phyloP scores from a whole-genome alignment of 148 eudicot genomes.

The Camellia japonica region DNA sequence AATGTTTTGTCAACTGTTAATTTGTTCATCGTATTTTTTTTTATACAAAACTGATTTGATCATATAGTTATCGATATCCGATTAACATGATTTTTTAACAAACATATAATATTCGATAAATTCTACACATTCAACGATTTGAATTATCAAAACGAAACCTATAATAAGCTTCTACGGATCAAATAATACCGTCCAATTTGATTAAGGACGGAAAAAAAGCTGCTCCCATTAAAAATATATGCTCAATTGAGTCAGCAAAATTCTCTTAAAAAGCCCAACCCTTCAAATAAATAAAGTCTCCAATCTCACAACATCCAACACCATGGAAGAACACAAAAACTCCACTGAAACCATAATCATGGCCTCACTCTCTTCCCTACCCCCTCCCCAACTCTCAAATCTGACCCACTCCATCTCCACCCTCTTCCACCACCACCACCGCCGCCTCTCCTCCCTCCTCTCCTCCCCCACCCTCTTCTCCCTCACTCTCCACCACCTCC shows the following conservation, averaged over 20 bases:
- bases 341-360: slow-evolving; percentile 31
- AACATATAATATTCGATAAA: no score
- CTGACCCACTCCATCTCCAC: slow-evolving; percentile 37
- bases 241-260: background rate
- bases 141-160: no score
- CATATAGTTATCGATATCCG: no score
- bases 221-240: background rate
- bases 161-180: fast-evolving
- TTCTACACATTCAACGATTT: no score
- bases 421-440: slow-evolving; percentile 44
- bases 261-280: background rate
- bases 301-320: background rate
- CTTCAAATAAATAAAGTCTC: background rate
- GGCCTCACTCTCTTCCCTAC: slow-evolving; percentile 48
- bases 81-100: no score
- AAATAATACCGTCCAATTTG: no score
- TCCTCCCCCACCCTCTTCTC: slow-evolving; percentile 53
- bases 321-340: slow-evolving; percentile 18
- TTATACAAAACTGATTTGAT: no score
- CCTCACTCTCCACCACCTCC: slow-evolving; percentile 47
- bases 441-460: slow-evolving; percentile 45
- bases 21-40: no score
- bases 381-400: slow-evolving; percentile 41
- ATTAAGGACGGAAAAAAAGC: no score
- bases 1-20: no score